These are phyloP conservation scores for Achaetomiella virescens DNA, from an alignment of 495 filamentous ascomycete genomes.

Conservation along the genomic window DNA sequence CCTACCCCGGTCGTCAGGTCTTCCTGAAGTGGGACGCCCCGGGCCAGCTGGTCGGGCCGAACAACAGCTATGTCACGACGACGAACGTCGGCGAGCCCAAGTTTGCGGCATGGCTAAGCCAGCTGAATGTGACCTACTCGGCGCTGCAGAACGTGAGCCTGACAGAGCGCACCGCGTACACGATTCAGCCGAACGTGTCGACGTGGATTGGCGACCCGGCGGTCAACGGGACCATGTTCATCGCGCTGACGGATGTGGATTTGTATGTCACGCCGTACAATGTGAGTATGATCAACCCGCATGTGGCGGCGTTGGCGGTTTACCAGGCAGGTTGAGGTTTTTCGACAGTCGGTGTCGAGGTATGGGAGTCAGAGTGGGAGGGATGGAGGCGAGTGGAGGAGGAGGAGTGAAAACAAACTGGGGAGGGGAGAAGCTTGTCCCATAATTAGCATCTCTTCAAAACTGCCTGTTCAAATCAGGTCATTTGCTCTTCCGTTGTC, in stretches of 20 bases:
- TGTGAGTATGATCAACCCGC: slow-evolving; percentile 62
- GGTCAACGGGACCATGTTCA: slow-evolving; percentile 74
- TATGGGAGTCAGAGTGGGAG: too few relatives aligned
- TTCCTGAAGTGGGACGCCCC: slow-evolving; percentile 67
- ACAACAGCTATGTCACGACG: slow-evolving; percentile 71
- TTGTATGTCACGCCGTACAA: slow-evolving; percentile 72
- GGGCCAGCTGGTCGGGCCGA: slow-evolving; percentile 66
- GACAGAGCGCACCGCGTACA: slow-evolving; percentile 51
- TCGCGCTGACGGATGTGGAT: slow-evolving; percentile 68
- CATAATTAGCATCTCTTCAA: too few relatives aligned
- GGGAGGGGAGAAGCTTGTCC: too few relatives aligned
- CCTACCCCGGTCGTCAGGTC: slow-evolving; percentile 69
- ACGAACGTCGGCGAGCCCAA: slow-evolving; percentile 49
- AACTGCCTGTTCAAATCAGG: too few relatives aligned
- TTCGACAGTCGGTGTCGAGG: too few relatives aligned
- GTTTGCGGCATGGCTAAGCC: slow-evolving; percentile 74
- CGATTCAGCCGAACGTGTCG: slow-evolving; percentile 60
- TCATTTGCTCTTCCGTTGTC: too few relatives aligned
- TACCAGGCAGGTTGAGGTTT: slow-evolving; percentile 79
- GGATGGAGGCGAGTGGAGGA: too few relatives aligned
- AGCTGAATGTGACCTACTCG: slow-evolving; percentile 81
- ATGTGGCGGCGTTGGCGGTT: slow-evolving; percentile 67
- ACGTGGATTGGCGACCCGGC: slow-evolving; percentile 61
- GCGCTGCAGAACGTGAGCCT: slow-evolving; percentile 47
- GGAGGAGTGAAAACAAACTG: too few relatives aligned